Evolutionary conservation across 2,329 filamentous ascomycete genomes (phyloP), one percentile per base, ranked within the genome.

Genomic region (Nigrospora osmanthi): DNA sequence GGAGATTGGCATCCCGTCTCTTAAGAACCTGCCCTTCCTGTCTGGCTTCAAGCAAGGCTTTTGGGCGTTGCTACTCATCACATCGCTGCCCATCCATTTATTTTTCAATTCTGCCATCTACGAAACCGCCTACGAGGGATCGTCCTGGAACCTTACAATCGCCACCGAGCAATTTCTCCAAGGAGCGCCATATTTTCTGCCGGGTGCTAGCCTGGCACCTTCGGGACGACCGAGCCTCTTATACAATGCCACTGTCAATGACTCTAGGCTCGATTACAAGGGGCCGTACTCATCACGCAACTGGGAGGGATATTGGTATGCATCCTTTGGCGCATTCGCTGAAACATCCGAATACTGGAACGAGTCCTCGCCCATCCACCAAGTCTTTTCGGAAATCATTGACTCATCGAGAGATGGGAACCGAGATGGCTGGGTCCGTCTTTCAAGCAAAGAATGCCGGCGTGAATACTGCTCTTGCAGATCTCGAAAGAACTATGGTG

Each of bases 1-100:
- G 1, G 63, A 68, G 40, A 65, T 71, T 41, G 69, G 72, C 1
- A 51, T 69, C 1, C 55, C 63, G 5, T 68, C 64, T 43, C 14
- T 63, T 2, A 56, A 65, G 1, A 70, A 67, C 44, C 28, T 69
- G 12, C 7, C 11, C 4, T 40, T 36, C 13, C 7, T 45, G 1
- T 40, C 43, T 2, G 9, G 6, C 1, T 31, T 30, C 13, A 46
- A 46, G 40, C 11, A 10, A n/a, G 5, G 7, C 1, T 28, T 30
- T 11, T 46, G 44, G 39, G 15, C 17, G 3, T 6, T 36, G 3
- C 23, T 46, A 1, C 7, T 41, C 10, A 11, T 43, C 10, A 38
- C 3, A 14, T 43, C 35, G 5, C 6, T 42, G 6, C 40, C 39
- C 2, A 37, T 46, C 4, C 44, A 46, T 6, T 4, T 46, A 3